Base-by-base conservation (phyloP, 129 eudicot genomes). In the Flaveria ramosissima region DNA sequence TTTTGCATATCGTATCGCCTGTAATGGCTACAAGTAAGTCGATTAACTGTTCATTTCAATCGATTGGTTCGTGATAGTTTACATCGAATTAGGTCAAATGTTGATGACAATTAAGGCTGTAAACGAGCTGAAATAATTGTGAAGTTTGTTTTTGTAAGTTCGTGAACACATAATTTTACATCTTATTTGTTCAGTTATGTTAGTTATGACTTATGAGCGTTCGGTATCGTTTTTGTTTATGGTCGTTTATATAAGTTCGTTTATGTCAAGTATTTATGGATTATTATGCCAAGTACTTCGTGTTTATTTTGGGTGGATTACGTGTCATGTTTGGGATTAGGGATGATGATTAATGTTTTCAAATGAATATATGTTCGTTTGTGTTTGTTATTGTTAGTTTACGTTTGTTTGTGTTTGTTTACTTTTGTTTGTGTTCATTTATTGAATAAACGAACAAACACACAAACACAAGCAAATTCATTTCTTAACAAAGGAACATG, bases 11-110 rank as follows among this genome's bases (percentile, higher is more conserved):
- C 91, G 98, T 16, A 88, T 90, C 21, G 98, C 98, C 78, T 93
- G 98, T 89, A 93, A 90, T 79, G 98, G 98, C 42, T 93, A 88
- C 92, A 93, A 90, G 97, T 90, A 92, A 14, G 96, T 70, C 47
- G 6, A 45, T 75, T 32, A 67, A 69, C 76, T 64, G 1, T 16
- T 20, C 61, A 30, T 16, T 64, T 21, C 43, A 76, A 52, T 52
- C 59, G 6, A n/a, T 36, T 36, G 1, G 7, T 36, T 36, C 41
- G 41, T 36, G 59, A 16, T 52, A 2, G 4, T 52, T 52, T 52
- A n/a, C 59, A 15, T 52, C 2, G 7, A 52, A 52, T 52, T 52
- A 52, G 59, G 21, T 52, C 59, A 52, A n/a, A 52, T 15, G 2
- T 52, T 10, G 11, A 6, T 10, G 48, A 8, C 12, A 43, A 43